phyloP scores from a whole-genome alignment of 345 rosid genomes.

The Eucalyptus grandis region DNA sequence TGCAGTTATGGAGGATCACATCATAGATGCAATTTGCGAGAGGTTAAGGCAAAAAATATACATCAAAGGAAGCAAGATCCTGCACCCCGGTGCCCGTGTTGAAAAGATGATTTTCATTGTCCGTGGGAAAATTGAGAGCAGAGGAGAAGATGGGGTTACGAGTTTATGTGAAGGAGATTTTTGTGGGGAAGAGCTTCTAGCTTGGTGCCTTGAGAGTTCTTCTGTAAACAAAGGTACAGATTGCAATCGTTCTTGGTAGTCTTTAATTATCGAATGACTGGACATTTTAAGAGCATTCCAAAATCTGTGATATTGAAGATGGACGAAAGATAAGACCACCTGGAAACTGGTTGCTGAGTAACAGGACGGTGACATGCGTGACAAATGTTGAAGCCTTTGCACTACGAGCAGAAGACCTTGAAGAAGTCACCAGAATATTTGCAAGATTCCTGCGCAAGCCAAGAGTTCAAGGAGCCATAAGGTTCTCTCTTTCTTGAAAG shows the following conservation, averaged over 20 bases:
- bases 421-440: constrained; percentile 69
- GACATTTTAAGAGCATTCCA: not conserved
- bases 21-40: constrained; percentile 67
- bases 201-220: constrained; percentile 84
- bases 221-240: constrained; percentile 40
- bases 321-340: constrained; percentile 29
- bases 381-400: constrained; percentile 83
- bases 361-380: constrained; percentile 48
- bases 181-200: constrained; percentile 84
- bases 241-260: not conserved
- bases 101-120: constrained; percentile 85
- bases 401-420: constrained; percentile 65
- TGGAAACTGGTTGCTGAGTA: constrained; percentile 35
- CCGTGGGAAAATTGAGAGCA: constrained; percentile 70
- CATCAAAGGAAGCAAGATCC: constrained; percentile 45
- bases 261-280: not conserved
- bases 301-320: constrained; percentile 20
- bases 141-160: constrained; percentile 39
- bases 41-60: constrained; percentile 64
- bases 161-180: constrained; percentile 56
- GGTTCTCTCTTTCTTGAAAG: constrained; percentile 11
- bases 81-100: constrained; percentile 38
- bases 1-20: constrained; percentile 51
- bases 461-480: constrained; percentile 78
- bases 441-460: constrained; percentile 51